Base-by-base conservation (phyloP, 176 grass and related monocot species). In the Avena sativa region DNA sequence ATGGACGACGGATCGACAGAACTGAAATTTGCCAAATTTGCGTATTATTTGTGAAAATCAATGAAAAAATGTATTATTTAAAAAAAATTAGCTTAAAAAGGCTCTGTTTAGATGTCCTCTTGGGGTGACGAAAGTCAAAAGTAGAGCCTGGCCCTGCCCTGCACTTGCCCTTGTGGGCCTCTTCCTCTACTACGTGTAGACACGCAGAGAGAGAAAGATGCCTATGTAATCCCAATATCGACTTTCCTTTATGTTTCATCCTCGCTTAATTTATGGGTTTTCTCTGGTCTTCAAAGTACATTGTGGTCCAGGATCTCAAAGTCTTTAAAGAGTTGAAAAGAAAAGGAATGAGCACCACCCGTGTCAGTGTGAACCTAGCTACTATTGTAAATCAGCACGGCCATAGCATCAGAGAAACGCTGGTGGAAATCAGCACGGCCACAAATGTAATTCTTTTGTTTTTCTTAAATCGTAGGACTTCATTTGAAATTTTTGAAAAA, bases 81-180 rank as follows among this genome's bases (percentile, higher is more conserved):
- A n/a, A n/a, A n/a, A n/a, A n/a, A n/a, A n/a, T n/a, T n/a, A n/a
- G n/a, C 13, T 76, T 74, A 40, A 26, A 82, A 76, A 32, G 30
- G 21, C 58, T 73, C 16, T 83, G 32, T 46, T 26, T 53, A 64
- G 13, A 5, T 59, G 25, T 51, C 65, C 67, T 43, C 38, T 61
- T 17, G 5, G 9, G 20, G 15, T 68, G 15, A 72, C 14, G 62
- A 52, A 64, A 87, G 53, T 87, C 78, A 74, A 81, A 74, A 74
- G 12, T 56, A 53, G 30, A 50, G 19, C 12, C 14, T 59, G 68
- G 16, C 34, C 66, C 23, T 28, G 46, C 46, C 46, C 46, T 28
- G 46, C 46, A 8, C 46, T 48, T 48, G 46, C 46, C 46, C 9
- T 9, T 48, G 46, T 48, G 38, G n/a, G 58, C 3, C 59, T 48